Base-by-base conservation (phyloP, 768 basidiomycete species). In the Ramaria sp. region DNA sequence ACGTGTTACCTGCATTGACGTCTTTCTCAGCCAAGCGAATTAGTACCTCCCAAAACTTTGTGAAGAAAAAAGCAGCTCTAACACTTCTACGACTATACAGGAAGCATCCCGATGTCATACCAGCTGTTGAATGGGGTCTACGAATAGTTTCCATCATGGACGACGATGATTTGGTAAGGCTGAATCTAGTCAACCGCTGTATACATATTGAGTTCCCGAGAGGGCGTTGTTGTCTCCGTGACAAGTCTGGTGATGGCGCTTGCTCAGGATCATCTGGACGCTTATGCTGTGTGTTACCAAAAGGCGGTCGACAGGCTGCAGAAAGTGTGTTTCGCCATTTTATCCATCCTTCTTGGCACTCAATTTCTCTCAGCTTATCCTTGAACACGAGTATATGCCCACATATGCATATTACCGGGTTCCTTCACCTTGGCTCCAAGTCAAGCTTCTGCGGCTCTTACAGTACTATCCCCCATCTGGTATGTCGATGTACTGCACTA, bases 331-430 rank as follows among this genome's bases (percentile, higher is more conserved):
- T 27, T 39, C 17, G n/a, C n/a, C 52, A 33, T 19, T 49, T 48
- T 12, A 11, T 12, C 41, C 17, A 42, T 45, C 42, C 19, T 31
- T 2, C 27, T 12, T 45, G 7, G 46, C 13, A 17, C 42, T 43
- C 19, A 57, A 6, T 56, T 17, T 37, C 27, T 33, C 13, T 5
- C 61, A 95, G 92, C 78, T 99, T 63, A 79, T 97, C 17, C 86
- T 98, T 60, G 90, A 93, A 63, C 85, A 87, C 60, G 91, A 98
- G 66, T 95, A 88, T 65, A 74, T 84, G 7, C 77, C 86, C 37
- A 87, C 90, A 51, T 99, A 99, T 67, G 80, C 93, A 17, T 99
- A 99, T 69, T 99, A 99, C 72, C 92, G 93, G 72, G 91, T 98
- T 1, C 95, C 95, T 20, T 89, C 89, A 22, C 95, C 95, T 0